These are phyloP conservation scores for Beauveria sp. DNA, from an alignment of 2,329 filamentous ascomycete species.

Conservation along the genomic window DNA sequence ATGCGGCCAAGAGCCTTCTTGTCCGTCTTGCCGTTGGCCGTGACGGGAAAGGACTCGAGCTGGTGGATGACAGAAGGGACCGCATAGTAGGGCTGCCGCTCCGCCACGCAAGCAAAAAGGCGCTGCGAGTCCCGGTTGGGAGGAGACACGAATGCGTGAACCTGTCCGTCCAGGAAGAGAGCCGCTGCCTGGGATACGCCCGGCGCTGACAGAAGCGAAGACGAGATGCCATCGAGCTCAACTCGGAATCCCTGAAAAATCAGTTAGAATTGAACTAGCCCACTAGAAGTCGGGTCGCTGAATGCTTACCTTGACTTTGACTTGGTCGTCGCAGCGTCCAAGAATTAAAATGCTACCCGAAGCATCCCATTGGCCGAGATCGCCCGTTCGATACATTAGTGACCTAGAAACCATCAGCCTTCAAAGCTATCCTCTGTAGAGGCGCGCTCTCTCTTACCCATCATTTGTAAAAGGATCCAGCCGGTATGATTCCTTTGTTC, in stretches of 20 bases:
- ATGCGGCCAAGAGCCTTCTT: conserved; percentile 36
- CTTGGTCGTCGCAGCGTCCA: conserved; percentile 52
- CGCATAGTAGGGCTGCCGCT: conserved; percentile 47
- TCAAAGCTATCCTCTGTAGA: not conserved
- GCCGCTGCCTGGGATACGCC: conserved; percentile 40
- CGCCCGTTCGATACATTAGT: conserved; percentile 54
- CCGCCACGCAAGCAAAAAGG: conserved; percentile 32
- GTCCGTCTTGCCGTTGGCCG: conserved; percentile 49
- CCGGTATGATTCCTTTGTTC: conserved; percentile 43
- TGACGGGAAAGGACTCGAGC: conserved; percentile 39
- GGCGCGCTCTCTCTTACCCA: conserved; percentile 27
- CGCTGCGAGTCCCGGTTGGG: conserved; percentile 25
- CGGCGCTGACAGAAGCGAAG: conserved; percentile 38
- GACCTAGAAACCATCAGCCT: conserved; percentile 21
- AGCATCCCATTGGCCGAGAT: conserved; percentile 46
- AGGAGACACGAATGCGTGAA: conserved; percentile 44
- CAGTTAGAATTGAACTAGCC: too few relatives aligned
- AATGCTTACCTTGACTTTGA: conserved; percentile 46
- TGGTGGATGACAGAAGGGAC: conserved; percentile 39
- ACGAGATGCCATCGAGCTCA: conserved; percentile 50
- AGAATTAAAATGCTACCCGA: conserved; percentile 48
- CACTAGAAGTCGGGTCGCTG: not conserved
- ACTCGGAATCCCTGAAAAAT: conserved; percentile 45
- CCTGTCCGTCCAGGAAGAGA: conserved; percentile 37
- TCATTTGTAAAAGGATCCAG: conserved; percentile 43